phyloP scores from a whole-genome alignment of 228 moss, liverwort and hornwort genomes.

The Sphagnum fallax region DNA sequence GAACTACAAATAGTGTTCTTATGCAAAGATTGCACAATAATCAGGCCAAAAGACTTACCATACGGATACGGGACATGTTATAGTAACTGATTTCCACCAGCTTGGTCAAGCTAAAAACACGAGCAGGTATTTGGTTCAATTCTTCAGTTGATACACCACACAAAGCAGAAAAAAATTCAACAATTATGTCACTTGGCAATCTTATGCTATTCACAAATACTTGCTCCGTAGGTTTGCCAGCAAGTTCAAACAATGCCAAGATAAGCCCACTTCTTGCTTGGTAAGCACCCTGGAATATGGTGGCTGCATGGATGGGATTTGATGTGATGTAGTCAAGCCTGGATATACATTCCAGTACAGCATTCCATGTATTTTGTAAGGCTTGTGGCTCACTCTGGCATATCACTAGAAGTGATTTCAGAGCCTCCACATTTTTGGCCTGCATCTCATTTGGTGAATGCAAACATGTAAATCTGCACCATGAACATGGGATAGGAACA shows the following conservation, averaged over 20 bases:
- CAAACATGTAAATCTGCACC: constrained; percentile 86
- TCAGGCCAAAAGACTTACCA: constrained; percentile 39
- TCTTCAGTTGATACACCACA: constrained; percentile 98
- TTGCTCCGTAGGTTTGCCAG: constrained; percentile 93
- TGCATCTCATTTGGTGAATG: constrained; percentile 99
- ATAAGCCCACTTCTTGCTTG: constrained; percentile 85
- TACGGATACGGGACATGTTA: constrained; percentile 97
- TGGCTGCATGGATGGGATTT: constrained; percentile 66
- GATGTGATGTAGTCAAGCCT: constrained; percentile 89
- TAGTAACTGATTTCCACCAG: constrained; percentile 99
- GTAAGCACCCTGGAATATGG: constrained; percentile 85
- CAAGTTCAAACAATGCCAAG: constrained; percentile 78
- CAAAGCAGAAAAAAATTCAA: constrained; percentile 94
- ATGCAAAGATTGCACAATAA: no score
- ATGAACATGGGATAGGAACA: neutral
- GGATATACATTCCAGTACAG: constrained; percentile 93
- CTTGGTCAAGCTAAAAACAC: constrained; percentile 97
- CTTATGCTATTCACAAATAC: constrained; percentile 98
- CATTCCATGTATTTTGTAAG: constrained; percentile 98
- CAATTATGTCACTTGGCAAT: constrained; percentile 96
- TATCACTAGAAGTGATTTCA: constrained; percentile 73
- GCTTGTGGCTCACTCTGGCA: constrained; percentile 88
- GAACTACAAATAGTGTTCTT: no score
- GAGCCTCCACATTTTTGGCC: constrained; percentile 92
- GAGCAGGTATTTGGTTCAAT: constrained; percentile 83